phyloP scores from a whole-genome alignment of 192 early-diverging fungal genomes.

The Mycoemilia scoparia region DNA sequence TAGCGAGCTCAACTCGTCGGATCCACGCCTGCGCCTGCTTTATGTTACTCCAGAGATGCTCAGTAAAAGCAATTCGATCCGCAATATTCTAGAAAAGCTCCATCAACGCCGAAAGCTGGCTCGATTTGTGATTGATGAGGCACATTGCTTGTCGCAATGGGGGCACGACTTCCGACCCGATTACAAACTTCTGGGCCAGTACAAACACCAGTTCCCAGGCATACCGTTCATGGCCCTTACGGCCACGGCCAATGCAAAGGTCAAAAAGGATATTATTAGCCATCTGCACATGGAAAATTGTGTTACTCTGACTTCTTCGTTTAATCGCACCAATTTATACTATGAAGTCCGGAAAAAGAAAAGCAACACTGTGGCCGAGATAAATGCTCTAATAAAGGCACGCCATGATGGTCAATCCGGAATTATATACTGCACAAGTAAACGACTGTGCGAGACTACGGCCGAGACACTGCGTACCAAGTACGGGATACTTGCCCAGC shows the following conservation, averaged over 20 bases:
- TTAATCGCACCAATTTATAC: conserved; percentile 75
- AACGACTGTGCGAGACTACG: conserved; percentile 61
- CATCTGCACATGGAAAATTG: conserved; percentile 55
- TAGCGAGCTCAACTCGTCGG: conserved; percentile 28
- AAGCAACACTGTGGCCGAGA: conserved; percentile 43
- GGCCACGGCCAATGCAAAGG: conserved; percentile 82
- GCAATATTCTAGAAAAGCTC: conserved; percentile 33
- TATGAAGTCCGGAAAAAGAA: conserved; percentile 51
- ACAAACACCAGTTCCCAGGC: conserved; percentile 47
- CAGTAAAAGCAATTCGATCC: conserved; percentile 38
- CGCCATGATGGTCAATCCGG: conserved; percentile 50
- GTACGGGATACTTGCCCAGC: conserved; percentile 38
- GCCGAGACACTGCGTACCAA: conserved; percentile 44
- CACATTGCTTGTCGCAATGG: conserved; percentile 92
- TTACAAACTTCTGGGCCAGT: conserved; percentile 56
- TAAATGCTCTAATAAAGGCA: conserved; percentile 46
- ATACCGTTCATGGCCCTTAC: conserved; percentile 89
- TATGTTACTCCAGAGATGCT: conserved; percentile 88
- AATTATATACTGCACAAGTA: conserved; percentile 83
- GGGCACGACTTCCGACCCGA: conserved; percentile 95
- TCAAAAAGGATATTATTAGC: conserved; percentile 62
- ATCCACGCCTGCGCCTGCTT: conserved; percentile 38
- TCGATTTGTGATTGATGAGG: conserved; percentile 90
- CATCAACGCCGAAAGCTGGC: conserved; percentile 45
- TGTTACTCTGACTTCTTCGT: conserved; percentile 57